A percentile compares a stretch with the other conserved stretches of the same genome.
Conservation (phyloP, 2,329 filamentous ascomycete species). For the Clathrospora elynae region DNA sequence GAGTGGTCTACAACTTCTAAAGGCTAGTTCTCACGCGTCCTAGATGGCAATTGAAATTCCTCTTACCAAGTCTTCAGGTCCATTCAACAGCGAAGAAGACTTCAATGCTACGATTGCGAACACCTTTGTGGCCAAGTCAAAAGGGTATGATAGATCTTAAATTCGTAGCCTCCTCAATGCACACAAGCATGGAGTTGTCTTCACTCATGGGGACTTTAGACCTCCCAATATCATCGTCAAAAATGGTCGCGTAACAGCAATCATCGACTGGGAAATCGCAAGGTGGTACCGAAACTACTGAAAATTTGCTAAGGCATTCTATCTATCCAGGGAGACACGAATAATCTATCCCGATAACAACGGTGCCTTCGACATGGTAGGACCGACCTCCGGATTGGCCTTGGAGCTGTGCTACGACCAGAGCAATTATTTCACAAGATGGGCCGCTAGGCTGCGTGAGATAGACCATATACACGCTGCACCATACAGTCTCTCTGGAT, state of each 20-base stretch:
- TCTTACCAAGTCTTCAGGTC: constrained; percentile 22
- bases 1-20: constrained; percentile 24
- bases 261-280: constrained; percentile 30
- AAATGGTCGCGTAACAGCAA: constrained; percentile 21
- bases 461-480: too few relatives aligned
- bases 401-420: too few relatives aligned
- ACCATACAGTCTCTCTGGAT: too few relatives aligned
- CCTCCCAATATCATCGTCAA: constrained; percentile 27
- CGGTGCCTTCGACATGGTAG: too few relatives aligned
- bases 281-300: constrained; percentile 34
- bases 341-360: too few relatives aligned
- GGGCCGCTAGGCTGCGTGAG: too few relatives aligned
- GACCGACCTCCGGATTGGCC: too few relatives aligned
- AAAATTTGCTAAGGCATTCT: constrained; percentile 32
- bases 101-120: constrained; percentile 23
- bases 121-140: constrained; percentile 20
- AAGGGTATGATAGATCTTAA: constrained; percentile 20
- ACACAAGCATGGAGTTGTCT: constrained; percentile 30
- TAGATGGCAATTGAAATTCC: constrained; percentile 6
- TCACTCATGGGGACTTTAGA: constrained; percentile 31
- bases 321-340: too few relatives aligned
- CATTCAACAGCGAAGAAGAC: constrained; percentile 20
- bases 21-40: constrained; percentile 12
- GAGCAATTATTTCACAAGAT: too few relatives aligned
- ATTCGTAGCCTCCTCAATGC: constrained; percentile 19